Conservation (phyloP, 208 protist species). For the Tritrichomonas foetus region DNA sequence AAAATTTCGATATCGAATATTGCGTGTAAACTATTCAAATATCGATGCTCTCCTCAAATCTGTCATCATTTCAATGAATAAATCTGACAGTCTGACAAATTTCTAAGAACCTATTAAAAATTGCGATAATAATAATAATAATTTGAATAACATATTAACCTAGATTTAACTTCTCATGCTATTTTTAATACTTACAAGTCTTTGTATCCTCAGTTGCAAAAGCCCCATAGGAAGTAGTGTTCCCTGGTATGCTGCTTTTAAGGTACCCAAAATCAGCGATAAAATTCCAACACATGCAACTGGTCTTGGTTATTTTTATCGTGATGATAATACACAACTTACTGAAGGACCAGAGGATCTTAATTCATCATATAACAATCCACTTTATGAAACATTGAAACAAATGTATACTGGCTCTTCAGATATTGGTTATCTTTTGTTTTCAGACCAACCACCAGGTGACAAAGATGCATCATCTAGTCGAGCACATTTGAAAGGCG, state of each 20-base stretch:
- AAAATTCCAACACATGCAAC: neutral
- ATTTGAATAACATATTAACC: too few relatives aligned
- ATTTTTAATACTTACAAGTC: too few relatives aligned
- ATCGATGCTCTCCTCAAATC: too few relatives aligned
- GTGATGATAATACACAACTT: neutral
- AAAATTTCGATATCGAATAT: too few relatives aligned
- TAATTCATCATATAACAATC: neutral
- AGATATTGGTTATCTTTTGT: neutral
- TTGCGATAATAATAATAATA: too few relatives aligned
- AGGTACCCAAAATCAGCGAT: neutral
- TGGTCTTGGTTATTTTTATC: slow-evolving; percentile 1
- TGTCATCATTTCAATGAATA: too few relatives aligned
- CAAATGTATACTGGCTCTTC: neutral
- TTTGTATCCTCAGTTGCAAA: neutral
- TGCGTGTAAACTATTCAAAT: too few relatives aligned
- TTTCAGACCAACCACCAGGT: neutral
- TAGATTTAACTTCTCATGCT: too few relatives aligned
- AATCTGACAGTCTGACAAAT: too few relatives aligned
- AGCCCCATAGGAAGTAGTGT: neutral
- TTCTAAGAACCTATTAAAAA: too few relatives aligned
- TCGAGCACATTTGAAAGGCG: neutral
- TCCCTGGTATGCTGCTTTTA: neutral
- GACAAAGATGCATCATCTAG: neutral
- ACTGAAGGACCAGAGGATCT: neutral
- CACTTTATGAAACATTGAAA: neutral